Evolutionary conservation across 1,284 basidiomycete species (phyloP).

Genomic region (Fomitopsis schrenkii): DNA sequence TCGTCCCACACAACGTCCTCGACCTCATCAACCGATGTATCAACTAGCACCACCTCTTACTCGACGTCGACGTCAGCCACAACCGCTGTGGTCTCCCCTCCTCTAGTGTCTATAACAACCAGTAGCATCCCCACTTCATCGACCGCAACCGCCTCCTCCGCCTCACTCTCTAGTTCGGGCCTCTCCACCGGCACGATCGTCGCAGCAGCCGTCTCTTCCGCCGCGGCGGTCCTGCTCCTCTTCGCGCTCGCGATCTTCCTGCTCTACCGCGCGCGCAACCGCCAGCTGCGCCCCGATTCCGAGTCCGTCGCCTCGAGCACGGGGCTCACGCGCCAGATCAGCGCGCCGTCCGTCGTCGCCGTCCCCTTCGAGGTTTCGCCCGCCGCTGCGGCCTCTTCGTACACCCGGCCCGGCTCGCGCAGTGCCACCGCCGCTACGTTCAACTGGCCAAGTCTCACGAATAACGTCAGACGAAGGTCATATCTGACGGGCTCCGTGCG

Average conservation of each 20-base stretch:
- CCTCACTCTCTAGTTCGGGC: neutral
- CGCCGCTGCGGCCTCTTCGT: neutral
- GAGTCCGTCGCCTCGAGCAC: constrained; percentile 5
- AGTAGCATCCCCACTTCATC: neutral
- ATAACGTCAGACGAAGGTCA: neutral
- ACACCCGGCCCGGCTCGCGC: neutral
- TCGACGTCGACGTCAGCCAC: neutral
- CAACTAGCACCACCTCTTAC: neutral
- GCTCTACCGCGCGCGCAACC: constrained; percentile 12
- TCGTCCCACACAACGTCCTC: neutral
- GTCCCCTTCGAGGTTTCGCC: constrained; percentile 4
- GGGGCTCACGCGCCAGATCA: constrained; percentile 11
- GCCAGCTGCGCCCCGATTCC: constrained; percentile 5
- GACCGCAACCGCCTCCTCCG: neutral
- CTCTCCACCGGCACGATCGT: constrained; percentile 24
- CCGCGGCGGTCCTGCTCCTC: constrained; percentile 19
- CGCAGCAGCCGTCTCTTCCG: constrained; percentile 21
- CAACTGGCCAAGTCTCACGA: neutral
- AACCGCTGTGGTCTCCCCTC: neutral
- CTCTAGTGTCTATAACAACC: neutral
- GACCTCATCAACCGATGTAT: neutral
- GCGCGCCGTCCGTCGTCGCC: constrained; percentile 9
- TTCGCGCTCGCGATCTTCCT: constrained; percentile 16
- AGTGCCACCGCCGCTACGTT: neutral
- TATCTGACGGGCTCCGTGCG: neutral